Evolutionary conservation across 805 yeast genomes (phyloP).

Genomic region (Nakazawaea wyomingensis): DNA sequence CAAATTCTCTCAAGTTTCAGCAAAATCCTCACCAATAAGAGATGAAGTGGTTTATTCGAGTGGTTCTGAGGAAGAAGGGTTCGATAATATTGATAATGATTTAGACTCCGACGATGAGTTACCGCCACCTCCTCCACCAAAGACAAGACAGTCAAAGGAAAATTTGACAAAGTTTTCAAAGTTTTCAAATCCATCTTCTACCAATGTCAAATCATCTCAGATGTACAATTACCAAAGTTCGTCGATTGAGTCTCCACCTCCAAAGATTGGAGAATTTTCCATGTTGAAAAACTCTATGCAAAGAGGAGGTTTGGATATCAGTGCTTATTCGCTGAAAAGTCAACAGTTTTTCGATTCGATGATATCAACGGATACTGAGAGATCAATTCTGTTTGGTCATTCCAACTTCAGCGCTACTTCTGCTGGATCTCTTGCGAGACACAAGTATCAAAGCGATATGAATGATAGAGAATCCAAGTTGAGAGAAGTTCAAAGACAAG

Average conservation of each 20-base stretch:
- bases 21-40: slow-evolving; percentile 4
- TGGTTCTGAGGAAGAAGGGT: background rate
- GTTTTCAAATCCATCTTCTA: slow-evolving; percentile 2
- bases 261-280: slow-evolving; percentile 1
- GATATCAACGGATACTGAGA: slow-evolving; percentile 28
- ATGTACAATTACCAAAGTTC: slow-evolving; percentile 13
- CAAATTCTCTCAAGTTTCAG: background rate
- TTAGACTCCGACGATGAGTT: slow-evolving; percentile 14
- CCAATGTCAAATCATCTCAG: slow-evolving; percentile 4
- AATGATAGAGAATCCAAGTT: slow-evolving; percentile 27
- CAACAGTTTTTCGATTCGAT: slow-evolving; percentile 21
- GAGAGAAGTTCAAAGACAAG: slow-evolving; percentile 18
- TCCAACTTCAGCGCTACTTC: slow-evolving; percentile 85
- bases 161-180: slow-evolving; percentile 6
- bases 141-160: slow-evolving; percentile 18
- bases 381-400: slow-evolving; percentile 42
- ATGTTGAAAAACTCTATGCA: slow-evolving; percentile 12
- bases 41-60: background rate
- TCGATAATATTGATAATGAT: too few relatives aligned
- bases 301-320: slow-evolving; percentile 8
- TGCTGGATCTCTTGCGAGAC: slow-evolving; percentile 80
- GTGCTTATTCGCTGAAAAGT: slow-evolving; percentile 2
- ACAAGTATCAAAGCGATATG: slow-evolving; percentile 44
- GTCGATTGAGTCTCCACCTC: slow-evolving; percentile 4
- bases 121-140: slow-evolving; percentile 37